Evolutionary conservation across 495 filamentous ascomycete species (phyloP).

Genomic region (Trichocladium antarcticum): DNA sequence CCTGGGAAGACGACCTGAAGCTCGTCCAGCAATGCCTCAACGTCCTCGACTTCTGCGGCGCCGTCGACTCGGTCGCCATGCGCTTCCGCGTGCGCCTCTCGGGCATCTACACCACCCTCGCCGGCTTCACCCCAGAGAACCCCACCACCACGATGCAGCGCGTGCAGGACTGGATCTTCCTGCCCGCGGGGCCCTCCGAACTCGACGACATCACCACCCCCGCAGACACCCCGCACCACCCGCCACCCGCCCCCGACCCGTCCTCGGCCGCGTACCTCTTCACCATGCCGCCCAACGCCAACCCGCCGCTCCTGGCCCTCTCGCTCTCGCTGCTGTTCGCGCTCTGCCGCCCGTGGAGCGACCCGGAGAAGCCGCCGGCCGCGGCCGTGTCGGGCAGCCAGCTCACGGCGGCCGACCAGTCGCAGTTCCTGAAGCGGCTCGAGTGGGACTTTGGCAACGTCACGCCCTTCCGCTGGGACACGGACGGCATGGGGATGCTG

Average conservation of each 20-base stretch:
- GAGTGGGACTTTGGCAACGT: slow-evolving; percentile 7
- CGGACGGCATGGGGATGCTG: slow-evolving; percentile 3
- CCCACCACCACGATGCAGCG: not conserved
- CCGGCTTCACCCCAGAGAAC: no score
- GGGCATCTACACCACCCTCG: slow-evolving; percentile 12
- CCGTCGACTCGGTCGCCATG: slow-evolving; percentile 16
- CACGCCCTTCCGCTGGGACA: slow-evolving; percentile 13
- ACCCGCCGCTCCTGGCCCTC: not conserved
- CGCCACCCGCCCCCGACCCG: not conserved
- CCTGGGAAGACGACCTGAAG: slow-evolving; percentile 19
- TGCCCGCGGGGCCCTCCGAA: no score
- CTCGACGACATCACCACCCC: slow-evolving; percentile 12
- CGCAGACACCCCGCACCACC: no score
- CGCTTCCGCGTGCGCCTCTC: slow-evolving; percentile 16
- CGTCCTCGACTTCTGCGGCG: slow-evolving; percentile 19
- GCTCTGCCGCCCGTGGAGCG: slow-evolving; percentile 19
- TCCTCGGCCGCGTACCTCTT: slow-evolving; percentile 12
- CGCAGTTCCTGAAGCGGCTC: not conserved
- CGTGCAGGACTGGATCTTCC: slow-evolving; percentile 18
- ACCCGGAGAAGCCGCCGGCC: not conserved
- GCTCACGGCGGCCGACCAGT: no score
- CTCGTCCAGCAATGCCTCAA: slow-evolving; percentile 18
- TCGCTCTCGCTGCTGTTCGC: slow-evolving; percentile 11
- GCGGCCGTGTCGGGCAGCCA: no score
- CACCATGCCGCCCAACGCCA: slow-evolving; percentile 6